Base-by-base conservation (phyloP, 371 early-diverging fungal species). In the Zychaea mexicana region DNA sequence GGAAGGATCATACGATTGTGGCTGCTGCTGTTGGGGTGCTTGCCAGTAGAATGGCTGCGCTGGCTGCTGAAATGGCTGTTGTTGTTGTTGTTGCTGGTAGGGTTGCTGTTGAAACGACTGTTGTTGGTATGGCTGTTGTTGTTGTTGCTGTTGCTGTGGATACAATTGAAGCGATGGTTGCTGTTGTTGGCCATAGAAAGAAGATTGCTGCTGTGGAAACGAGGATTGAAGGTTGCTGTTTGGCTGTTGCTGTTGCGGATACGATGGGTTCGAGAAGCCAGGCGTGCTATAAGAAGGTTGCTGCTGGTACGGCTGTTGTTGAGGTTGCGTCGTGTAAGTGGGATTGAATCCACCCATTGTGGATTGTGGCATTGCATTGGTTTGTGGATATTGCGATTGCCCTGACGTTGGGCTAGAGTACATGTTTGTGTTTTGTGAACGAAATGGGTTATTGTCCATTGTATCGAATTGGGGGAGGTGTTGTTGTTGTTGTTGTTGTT, bases 361-460 rank as follows among this genome's bases (percentile, higher is more conserved):
- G 9, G n/a, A 38, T 22, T n/a, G 42, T 21, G 60, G 60, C 33
- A 53, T 58, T 17, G 27, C n/a, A 33, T 53, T 53, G 12, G 49
- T 27, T 24, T 59, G 62, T 22, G 58, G 36, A 46, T 61, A 69
- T 33, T 68, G 60, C 17, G 30, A 10, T 55, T 67, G 68, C 58
- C 59, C 64, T 12, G 42, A n/a, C 31, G 42, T 45, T 17, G 54
- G 52, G 21, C 54, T 31, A 21, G 42, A 28, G 28, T 49, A 55
- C 24, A 26, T 58, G 58, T 49, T 58, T 22, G 59, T 27, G 52
- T 69, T 63, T 27, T 67, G 65, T 26, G 57, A 61, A 19, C 77
- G 72, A 53, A 77, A 74, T 56, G 72, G 78, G 49, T 74, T 72
- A 57, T 77, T 70, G 55, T 76, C 70, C 76, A 76, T 76, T 36